A percentile compares a stretch with the other conserved stretches of the same genome.
Evolutionary conservation across 2,329 filamentous ascomycete genomes (phyloP).

Genomic region (Incumbomyces lentus): DNA sequence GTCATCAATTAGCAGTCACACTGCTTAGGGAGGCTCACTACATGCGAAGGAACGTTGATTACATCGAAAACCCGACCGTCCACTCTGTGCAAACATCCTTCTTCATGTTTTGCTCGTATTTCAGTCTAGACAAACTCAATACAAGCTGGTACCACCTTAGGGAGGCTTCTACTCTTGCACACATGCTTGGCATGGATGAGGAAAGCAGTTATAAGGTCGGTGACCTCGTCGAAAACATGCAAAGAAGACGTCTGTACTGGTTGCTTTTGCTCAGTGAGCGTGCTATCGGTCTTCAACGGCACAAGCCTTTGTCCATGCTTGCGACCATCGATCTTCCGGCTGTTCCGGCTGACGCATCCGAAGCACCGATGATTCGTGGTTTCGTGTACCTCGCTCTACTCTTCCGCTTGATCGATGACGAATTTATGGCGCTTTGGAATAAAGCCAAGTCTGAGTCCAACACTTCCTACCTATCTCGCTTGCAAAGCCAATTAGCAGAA

Average conservation of each 20-base stretch:
- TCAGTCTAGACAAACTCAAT: constrained; percentile 61
- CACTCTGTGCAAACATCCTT: constrained; percentile 56
- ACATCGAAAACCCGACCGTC: constrained; percentile 31
- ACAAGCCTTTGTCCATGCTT: constrained; percentile 55
- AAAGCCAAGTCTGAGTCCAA: constrained; percentile 51
- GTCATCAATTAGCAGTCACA: constrained; percentile 53
- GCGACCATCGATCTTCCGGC: constrained; percentile 53
- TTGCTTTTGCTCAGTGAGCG: constrained; percentile 61
- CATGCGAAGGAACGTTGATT: constrained; percentile 31
- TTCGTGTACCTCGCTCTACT: constrained; percentile 54
- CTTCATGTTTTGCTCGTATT: constrained; percentile 65
- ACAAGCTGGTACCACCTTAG: constrained; percentile 71
- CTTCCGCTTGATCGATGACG: constrained; percentile 57
- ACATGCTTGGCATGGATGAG: constrained; percentile 34
- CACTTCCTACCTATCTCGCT: constrained; percentile 43
- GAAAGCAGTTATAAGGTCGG: constrained; percentile 46
- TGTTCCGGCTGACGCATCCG: constrained; percentile 46
- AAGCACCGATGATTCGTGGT: constrained; percentile 43
- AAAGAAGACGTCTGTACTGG: constrained; percentile 61
- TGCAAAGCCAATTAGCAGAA: constrained; percentile 47
- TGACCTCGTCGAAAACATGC: constrained; percentile 50
- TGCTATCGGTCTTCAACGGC: constrained; percentile 57
- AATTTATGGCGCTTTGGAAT: constrained; percentile 56
- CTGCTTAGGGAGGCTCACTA: constrained; percentile 54
- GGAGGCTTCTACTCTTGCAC: constrained; percentile 60